These are phyloP conservation scores for Mollisia scopiformis DNA, from an alignment of 2,329 filamentous ascomycete species.

Conservation along the genomic window DNA sequence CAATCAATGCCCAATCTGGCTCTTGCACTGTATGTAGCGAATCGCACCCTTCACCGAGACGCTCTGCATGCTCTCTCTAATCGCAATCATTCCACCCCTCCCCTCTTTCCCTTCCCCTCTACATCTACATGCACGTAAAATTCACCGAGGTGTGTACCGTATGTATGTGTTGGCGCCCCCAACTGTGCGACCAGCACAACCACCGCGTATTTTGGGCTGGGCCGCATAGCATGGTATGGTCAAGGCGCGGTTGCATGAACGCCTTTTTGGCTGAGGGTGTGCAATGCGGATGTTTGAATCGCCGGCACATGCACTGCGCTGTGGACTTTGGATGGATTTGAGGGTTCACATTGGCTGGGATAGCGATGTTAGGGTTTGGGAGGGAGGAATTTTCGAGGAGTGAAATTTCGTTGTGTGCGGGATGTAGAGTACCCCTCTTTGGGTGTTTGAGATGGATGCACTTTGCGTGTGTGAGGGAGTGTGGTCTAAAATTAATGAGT, in stretches of 20 bases:
- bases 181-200: background rate
- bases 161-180: background rate
- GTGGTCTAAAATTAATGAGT: background rate
- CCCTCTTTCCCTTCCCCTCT: background rate
- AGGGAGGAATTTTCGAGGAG: background rate
- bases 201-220: background rate
- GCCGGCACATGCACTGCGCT: background rate
- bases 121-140: background rate
- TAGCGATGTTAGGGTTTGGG: background rate
- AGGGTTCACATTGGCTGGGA: background rate
- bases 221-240: too few species aligned
- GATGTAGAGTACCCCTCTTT: background rate
- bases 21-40: background rate
- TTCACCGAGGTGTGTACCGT: background rate
- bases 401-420: background rate
- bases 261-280: background rate
- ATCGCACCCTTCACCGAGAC: background rate
- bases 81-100: background rate
- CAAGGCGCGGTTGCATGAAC: conserved; percentile 1
- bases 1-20: background rate
- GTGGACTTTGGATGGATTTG: background rate
- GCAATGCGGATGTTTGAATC: background rate
- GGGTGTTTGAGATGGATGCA: background rate
- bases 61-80: too few species aligned
- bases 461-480: background rate